Conservation (phyloP, 2,329 filamentous ascomycete genomes). For the Epichloe typhina region DNA sequence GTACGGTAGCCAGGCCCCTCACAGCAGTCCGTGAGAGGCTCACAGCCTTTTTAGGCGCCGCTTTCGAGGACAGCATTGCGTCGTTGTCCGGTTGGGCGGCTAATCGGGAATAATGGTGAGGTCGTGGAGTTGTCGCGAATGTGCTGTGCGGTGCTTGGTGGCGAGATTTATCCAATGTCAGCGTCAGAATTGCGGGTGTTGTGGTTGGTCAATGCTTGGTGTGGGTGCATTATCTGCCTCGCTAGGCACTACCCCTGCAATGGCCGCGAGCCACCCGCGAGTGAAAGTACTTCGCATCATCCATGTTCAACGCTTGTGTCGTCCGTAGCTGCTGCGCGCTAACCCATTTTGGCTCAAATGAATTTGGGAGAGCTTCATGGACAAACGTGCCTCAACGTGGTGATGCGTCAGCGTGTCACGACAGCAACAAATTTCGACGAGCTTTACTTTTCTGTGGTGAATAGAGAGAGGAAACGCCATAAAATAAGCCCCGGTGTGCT, state of each 20-base stretch:
- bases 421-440: too few relatives aligned
- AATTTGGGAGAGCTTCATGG: not conserved
- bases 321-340: not conserved
- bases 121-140: constrained; percentile 14
- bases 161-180: constrained; percentile 20
- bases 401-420: too few relatives aligned
- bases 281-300: not conserved
- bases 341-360: not conserved
- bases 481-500: too few relatives aligned
- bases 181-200: constrained; percentile 22
- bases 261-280: fast-evolving
- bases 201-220: constrained; percentile 28
- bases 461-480: too few relatives aligned
- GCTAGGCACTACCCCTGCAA: constrained; percentile 18
- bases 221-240: constrained; percentile 15
- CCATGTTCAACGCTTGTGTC: not conserved
- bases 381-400: not conserved
- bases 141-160: constrained; percentile 23
- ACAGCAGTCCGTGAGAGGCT: constrained; percentile 30
- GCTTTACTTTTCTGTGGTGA: too few relatives aligned
- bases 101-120: constrained; percentile 9
- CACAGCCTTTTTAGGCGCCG: constrained; percentile 25
- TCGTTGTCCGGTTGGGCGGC: constrained; percentile 17
- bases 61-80: constrained; percentile 33
- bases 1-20: constrained; percentile 69